phyloP scores from a whole-genome alignment of 768 basidiomycete species.

The Boletus sp. region DNA sequence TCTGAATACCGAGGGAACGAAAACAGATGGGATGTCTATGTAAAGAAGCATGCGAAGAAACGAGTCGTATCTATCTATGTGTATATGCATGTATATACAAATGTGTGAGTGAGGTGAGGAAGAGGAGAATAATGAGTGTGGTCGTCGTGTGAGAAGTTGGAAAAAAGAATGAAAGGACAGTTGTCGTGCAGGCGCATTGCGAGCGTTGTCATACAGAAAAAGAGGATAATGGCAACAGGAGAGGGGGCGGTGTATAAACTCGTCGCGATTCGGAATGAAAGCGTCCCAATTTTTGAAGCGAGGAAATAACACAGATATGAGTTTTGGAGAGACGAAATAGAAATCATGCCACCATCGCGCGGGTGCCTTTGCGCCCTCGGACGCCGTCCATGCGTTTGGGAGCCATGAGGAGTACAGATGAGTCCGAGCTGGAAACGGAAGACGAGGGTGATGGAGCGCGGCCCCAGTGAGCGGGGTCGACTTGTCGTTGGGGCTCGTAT shows the following conservation, averaged over 20 bases:
- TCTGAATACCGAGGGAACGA: conserved; percentile 5
- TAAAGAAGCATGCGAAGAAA: conserved; percentile 23
- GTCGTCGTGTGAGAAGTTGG: conserved; percentile 11
- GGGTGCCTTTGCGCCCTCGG: conserved; percentile 16
- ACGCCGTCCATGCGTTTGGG: conserved; percentile 17
- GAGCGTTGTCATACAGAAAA: conserved; percentile 15
- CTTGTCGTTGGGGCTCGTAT: conserved; percentile 2
- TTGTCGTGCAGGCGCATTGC: conserved; percentile 19
- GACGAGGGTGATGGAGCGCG: conserved; percentile 18
- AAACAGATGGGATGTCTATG: conserved; percentile 28
- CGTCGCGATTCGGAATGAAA: conserved; percentile 17
- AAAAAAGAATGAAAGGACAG: conserved; percentile 17
- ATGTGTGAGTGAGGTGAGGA: conserved; percentile 27
- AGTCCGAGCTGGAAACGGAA: conserved; percentile 25
- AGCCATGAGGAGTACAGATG: conserved; percentile 32
- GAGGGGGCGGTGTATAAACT: conserved; percentile 12
- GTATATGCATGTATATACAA: conserved; percentile 38
- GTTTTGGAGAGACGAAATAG: not conserved
- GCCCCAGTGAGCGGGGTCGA: conserved; percentile 12
- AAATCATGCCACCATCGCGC: conserved; percentile 14
- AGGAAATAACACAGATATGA: conserved; percentile 1
- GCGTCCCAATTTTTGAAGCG: conserved; percentile 19
- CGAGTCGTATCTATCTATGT: conserved; percentile 31
- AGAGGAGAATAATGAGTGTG: conserved; percentile 28
- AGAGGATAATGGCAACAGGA: not conserved